Conservation (phyloP, 2,329 filamentous ascomycete species). For the Plenodomus biglobosus region DNA sequence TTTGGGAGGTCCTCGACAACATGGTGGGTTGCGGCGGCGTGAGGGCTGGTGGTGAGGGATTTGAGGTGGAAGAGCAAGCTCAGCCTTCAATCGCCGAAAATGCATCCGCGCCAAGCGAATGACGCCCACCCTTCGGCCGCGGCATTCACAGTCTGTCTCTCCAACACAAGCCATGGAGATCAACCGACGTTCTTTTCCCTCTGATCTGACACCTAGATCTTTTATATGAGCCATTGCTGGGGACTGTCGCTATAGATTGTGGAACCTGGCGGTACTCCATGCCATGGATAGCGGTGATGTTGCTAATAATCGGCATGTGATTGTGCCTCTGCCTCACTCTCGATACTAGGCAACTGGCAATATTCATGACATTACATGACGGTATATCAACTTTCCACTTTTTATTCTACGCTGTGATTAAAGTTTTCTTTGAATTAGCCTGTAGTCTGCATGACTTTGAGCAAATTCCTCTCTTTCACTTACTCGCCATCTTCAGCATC, state of each 20-base stretch:
- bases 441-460: too few relatives aligned
- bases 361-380: too few relatives aligned
- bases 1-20: constrained; percentile 50
- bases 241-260: constrained; percentile 2
- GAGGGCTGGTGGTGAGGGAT: constrained; percentile 39
- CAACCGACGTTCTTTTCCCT: neutral
- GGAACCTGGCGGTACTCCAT: neutral
- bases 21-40: constrained; percentile 40
- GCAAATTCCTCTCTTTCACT: too few relatives aligned
- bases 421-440: too few relatives aligned
- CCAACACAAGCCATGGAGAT: neutral
- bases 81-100: constrained; percentile 39
- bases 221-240: neutral
- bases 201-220: neutral
- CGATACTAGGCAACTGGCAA: too few relatives aligned
- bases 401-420: too few relatives aligned
- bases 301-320: neutral
- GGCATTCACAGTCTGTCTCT: constrained; percentile 7
- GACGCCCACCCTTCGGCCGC: constrained; percentile 28
- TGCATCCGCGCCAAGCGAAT: constrained; percentile 35
- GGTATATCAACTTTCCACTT: neutral
- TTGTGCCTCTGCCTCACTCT: too few relatives aligned
- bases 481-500: too few relatives aligned
- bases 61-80: constrained; percentile 38
- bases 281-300: neutral